These are phyloP conservation scores for Cornus florida DNA, from an alignment of 148 eudicot genomes.

Conservation along the genomic window DNA sequence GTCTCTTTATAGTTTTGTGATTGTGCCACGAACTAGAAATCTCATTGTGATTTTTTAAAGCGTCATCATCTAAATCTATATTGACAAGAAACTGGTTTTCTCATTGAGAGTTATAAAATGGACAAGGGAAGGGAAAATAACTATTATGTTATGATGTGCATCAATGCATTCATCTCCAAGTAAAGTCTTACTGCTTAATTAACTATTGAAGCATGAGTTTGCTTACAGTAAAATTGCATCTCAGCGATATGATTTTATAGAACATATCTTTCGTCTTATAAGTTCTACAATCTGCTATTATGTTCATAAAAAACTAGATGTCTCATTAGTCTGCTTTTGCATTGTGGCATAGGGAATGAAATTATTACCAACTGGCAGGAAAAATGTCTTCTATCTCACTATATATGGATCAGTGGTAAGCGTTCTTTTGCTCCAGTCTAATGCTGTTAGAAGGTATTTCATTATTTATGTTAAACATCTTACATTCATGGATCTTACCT, in stretches of 20 bases:
- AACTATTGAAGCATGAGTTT: background rate
- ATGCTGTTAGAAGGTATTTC: background rate
- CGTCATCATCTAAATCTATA: background rate
- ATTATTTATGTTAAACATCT: slow-evolving; percentile 6
- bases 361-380: slow-evolving; percentile 83
- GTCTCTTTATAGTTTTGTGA: background rate
- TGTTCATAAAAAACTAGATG: background rate
- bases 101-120: background rate
- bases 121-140: background rate
- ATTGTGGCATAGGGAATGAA: slow-evolving; percentile 73
- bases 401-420: slow-evolving; percentile 81
- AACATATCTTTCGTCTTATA: background rate
- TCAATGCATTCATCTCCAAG: background rate
- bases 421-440: slow-evolving; percentile 10
- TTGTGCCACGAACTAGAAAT: background rate
- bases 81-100: background rate
- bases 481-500: background rate
- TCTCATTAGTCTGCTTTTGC: slow-evolving; percentile 1
- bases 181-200: background rate
- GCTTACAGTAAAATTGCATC: background rate
- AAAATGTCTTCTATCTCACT: slow-evolving; percentile 68
- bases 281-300: background rate
- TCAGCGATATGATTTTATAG: background rate
- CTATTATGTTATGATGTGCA: background rate
- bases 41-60: background rate